These are phyloP conservation scores for Diaporthe citri DNA, from an alignment of 2,329 filamentous ascomycete species.

Conservation along the genomic window DNA sequence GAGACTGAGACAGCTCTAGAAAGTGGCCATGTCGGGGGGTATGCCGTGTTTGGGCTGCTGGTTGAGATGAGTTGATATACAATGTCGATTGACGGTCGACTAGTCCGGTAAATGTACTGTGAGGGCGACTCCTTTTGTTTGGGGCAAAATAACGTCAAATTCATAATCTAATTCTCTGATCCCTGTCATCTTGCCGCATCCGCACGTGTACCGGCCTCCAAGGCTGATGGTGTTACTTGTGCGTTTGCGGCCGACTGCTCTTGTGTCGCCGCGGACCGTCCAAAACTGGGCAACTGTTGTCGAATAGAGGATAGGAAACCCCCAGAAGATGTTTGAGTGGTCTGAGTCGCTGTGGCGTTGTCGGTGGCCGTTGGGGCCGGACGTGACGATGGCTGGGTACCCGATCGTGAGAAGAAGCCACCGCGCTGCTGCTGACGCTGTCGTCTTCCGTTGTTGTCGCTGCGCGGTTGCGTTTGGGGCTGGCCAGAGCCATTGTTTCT, in stretches of 20 bases:
- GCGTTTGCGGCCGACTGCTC: conserved; percentile 46
- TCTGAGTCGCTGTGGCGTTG: conserved; percentile 9
- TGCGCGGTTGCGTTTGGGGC: background rate
- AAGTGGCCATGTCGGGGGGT: background rate
- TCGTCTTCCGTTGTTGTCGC: conserved; percentile 7
- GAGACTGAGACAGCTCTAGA: background rate
- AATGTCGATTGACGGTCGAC: conserved; percentile 28
- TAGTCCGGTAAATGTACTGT: conserved; percentile 7
- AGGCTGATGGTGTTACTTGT: conserved; percentile 48
- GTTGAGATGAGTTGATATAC: conserved; percentile 34
- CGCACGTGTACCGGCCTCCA: conserved; percentile 49
- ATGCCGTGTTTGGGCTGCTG: conserved; percentile 14
- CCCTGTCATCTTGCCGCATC: conserved; percentile 36
- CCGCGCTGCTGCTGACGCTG: conserved; percentile 34
- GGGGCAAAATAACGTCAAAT: conserved; percentile 25
- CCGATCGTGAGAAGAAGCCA: conserved; percentile 44
- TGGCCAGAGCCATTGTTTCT: conserved; percentile 22
- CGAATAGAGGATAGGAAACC: conserved; percentile 39
- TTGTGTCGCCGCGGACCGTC: conserved; percentile 37
- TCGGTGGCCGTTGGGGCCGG: background rate
- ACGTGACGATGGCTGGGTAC: conserved; percentile 20
- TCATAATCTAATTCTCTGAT: conserved; percentile 29
- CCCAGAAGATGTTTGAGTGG: conserved; percentile 3
- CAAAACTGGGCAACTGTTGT: conserved; percentile 32
- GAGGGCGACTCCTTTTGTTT: background rate